Percentiles rank a stretch among this genome's conserved stretches.
Conservation (phyloP, 108 stramenopile genomes). For the Bacterosira constricta region DNA sequence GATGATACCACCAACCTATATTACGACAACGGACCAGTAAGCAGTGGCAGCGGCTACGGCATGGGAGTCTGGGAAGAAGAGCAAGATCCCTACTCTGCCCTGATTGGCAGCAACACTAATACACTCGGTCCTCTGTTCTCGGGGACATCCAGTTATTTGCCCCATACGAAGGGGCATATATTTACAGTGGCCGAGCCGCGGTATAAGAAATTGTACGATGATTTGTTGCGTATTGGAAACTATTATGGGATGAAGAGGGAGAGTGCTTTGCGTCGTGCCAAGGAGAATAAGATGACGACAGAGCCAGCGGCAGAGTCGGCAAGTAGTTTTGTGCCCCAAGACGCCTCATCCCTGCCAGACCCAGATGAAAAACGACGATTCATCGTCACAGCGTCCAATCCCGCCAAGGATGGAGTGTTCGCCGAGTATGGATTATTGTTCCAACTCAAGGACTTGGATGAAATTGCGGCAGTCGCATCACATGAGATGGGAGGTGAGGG, state of each 20-base stretch:
- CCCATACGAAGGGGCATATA: constrained; percentile 33
- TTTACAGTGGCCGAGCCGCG: constrained; percentile 35
- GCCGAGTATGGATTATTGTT: constrained; percentile 40
- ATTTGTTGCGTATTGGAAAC: constrained; percentile 26
- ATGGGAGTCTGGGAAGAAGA: constrained; percentile 25
- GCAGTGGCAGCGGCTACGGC: too few relatives aligned
- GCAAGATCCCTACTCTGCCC: constrained; percentile 1
- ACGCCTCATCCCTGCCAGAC: not conserved
- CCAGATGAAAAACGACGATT: constrained; percentile 42
- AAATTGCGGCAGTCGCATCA: constrained; percentile 25
- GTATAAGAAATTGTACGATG: constrained; percentile 38
- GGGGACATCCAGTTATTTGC: constrained; percentile 25
- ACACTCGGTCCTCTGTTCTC: constrained; percentile 18
- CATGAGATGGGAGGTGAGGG: constrained; percentile 15
- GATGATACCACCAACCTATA: not conserved
- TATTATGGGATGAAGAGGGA: constrained; percentile 25
- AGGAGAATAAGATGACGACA: not conserved
- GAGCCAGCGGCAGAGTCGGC: not conserved
- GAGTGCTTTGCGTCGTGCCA: constrained; percentile 26
- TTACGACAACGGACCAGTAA: too few relatives aligned
- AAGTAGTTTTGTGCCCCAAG: not conserved
- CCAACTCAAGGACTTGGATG: constrained; percentile 40
- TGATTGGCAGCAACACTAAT: not conserved
- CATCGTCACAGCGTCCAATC: constrained; percentile 34
- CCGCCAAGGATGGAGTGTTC: constrained; percentile 37